Conservation (phyloP, 23 red algal genomes). For the Cyanidiococcus yangmingshanensis region DNA sequence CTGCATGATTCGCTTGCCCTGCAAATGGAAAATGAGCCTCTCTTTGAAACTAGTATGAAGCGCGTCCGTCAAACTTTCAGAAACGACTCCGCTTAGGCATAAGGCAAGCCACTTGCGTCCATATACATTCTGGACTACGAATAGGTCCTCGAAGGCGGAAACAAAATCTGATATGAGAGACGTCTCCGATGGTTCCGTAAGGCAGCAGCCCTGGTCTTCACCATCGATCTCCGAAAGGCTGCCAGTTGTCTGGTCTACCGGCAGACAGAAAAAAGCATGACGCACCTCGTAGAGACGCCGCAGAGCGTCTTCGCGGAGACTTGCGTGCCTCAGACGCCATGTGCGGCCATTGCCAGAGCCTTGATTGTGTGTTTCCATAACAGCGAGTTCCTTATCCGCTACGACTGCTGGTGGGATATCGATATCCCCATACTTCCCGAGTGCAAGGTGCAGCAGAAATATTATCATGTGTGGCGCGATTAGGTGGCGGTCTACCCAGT, state of each 20-base stretch:
- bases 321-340: neutral
- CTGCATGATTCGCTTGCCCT: neutral
- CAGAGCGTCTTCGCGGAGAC: neutral
- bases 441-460: neutral
- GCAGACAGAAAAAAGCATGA: constrained; percentile 2
- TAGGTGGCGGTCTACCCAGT: neutral
- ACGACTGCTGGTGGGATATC: neutral
- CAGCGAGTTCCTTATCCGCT: neutral
- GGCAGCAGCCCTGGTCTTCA: neutral
- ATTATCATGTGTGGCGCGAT: neutral
- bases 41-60: neutral
- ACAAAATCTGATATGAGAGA: neutral
- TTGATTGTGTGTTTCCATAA: neutral
- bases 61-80: neutral
- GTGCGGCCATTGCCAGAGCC: neutral
- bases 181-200: neutral
- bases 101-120: constrained; percentile 13
- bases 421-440: neutral
- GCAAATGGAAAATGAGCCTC: neutral
- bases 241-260: neutral
- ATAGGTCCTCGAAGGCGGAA: neutral
- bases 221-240: neutral
- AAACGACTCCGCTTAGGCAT: neutral
- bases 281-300: neutral
- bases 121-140: neutral